phyloP scores from a whole-genome alignment of 164 flowering plant genomes.

The Liquidambar formosana region DNA sequence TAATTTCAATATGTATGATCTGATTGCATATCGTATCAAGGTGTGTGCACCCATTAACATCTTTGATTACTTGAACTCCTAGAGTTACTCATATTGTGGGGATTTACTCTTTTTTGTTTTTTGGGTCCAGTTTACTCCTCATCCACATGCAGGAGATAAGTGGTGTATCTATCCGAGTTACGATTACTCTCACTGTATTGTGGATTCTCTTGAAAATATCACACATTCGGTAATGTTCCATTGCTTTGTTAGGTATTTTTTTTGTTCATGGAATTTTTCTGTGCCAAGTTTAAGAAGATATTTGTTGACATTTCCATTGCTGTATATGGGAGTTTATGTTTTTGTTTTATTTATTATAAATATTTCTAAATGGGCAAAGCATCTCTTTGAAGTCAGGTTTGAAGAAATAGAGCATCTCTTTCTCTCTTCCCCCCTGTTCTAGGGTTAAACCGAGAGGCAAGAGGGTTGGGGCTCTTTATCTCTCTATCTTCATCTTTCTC shows the following conservation, averaged over 20 bases:
- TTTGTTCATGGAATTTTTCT: neutral
- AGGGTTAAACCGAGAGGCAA: no score
- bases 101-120: neutral
- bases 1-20: slow-evolving; percentile 93
- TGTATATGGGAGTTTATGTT: no score
- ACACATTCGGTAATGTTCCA: slow-evolving; percentile 86
- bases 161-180: slow-evolving; percentile 99
- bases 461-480: no score
- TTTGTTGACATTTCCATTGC: neutral
- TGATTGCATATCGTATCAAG: slow-evolving; percentile 98
- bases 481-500: no score
- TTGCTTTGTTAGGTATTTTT: neutral
- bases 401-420: no score
- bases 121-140: slow-evolving; percentile 85
- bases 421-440: no score
- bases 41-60: slow-evolving; percentile 24
- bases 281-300: neutral
- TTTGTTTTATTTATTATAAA: no score
- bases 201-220: slow-evolving; percentile 93
- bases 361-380: no score
- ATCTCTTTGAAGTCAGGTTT: no score
- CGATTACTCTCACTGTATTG: slow-evolving; percentile 97
- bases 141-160: slow-evolving; percentile 95
- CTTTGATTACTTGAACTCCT: slow-evolving; percentile 3
- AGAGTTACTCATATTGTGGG: neutral